Percentiles rank a stretch among this genome's conserved stretches.
Evolutionary conservation across 2,329 filamentous ascomycete genomes (phyloP).

Genomic region (Tolypocladium inflatum): DNA sequence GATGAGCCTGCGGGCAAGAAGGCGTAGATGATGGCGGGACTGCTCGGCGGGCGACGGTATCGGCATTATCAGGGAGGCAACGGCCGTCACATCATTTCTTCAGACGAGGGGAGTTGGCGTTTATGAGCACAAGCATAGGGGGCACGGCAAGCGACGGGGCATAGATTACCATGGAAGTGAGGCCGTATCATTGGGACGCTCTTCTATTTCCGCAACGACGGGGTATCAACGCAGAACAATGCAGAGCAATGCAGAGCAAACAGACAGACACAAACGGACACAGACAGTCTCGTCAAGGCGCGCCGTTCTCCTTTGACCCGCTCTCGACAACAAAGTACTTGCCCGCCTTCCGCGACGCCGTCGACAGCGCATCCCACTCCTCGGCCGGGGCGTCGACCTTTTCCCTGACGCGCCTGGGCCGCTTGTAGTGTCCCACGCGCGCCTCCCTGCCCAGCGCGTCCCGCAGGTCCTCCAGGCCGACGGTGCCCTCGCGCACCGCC

Average conservation of each 20-base stretch:
- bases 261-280: neutral
- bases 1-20: constrained; percentile 9
- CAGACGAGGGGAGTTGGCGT: neutral
- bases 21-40: neutral
- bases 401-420: constrained; percentile 29
- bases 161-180: neutral
- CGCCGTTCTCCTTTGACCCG: constrained; percentile 17
- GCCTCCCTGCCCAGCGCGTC: constrained; percentile 52
- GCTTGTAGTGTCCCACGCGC: constrained; percentile 43
- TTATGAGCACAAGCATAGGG: neutral
- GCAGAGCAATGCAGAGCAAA: neutral
- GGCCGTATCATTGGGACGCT: neutral
- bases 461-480: constrained; percentile 48
- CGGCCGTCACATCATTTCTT: neutral
- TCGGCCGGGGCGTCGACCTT: constrained; percentile 38
- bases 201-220: neutral
- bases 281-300: neutral
- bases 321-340: constrained; percentile 72
- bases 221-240: constrained; percentile 3
- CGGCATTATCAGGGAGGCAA: constrained; percentile 4
- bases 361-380: constrained; percentile 61
- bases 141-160: neutral
- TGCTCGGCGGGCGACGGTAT: too few species aligned
- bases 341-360: constrained; percentile 56
- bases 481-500: constrained; percentile 46